Percentiles rank a stretch among this genome's conserved stretches.
Evolutionary conservation across 441 rosid genomes (phyloP).

Genomic region (Gossypium armourianum): DNA sequence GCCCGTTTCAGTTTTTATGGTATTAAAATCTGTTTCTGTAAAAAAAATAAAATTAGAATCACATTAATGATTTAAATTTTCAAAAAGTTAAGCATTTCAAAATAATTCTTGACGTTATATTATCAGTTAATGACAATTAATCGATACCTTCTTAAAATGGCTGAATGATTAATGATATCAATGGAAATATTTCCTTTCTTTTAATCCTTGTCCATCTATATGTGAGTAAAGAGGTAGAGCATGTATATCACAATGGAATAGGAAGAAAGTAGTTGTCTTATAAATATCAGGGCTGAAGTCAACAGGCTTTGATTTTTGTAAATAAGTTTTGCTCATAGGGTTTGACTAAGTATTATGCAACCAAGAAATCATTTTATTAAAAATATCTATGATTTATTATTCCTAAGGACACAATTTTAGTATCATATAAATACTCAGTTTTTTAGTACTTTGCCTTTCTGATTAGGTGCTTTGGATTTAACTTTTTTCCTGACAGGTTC

Average conservation of each 20-base stretch:
- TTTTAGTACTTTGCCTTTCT: background rate
- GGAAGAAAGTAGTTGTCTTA: background rate
- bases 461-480: constrained; percentile 16
- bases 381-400: background rate
- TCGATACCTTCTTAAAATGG: background rate
- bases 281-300: background rate
- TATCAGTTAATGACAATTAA: background rate
- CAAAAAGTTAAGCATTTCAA: background rate
- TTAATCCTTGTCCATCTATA: background rate
- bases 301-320: background rate
- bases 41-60: background rate
- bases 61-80: background rate
- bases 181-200: background rate
- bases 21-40: background rate
- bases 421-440: background rate
- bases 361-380: background rate
- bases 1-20: background rate
- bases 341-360: background rate
- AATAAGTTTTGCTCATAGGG: background rate
- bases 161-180: background rate
- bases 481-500: constrained; percentile 43
- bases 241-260: background rate
- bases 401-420: background rate
- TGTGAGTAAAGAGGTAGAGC: background rate
- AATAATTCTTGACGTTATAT: background rate